These are phyloP conservation scores for Rhizopus arrhizus DNA, from an alignment of 371 early-diverging fungal species.

Conservation along the genomic window DNA sequence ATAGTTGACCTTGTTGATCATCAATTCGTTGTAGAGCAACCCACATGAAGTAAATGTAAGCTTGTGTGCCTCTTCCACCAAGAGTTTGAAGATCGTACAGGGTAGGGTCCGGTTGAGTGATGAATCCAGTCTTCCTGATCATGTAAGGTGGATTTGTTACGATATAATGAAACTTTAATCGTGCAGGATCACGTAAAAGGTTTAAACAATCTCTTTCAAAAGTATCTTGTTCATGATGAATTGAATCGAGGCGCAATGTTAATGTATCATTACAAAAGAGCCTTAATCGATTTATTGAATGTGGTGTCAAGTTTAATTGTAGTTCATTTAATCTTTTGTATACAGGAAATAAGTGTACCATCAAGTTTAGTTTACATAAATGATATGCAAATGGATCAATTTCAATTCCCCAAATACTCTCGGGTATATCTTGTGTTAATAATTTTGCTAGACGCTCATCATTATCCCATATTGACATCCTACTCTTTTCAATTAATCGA, in stretches of 20 bases:
- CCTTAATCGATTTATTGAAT: slow-evolving; percentile 40
- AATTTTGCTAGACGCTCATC: slow-evolving; percentile 26
- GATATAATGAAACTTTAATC: slow-evolving; percentile 57
- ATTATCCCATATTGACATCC: slow-evolving; percentile 45
- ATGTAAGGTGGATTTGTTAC: slow-evolving; percentile 74
- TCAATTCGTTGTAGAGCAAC: slow-evolving; percentile 44
- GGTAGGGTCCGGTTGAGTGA: slow-evolving; percentile 57
- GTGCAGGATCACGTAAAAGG: slow-evolving; percentile 46
- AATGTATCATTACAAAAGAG: slow-evolving; percentile 66
- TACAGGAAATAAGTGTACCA: slow-evolving; percentile 45
- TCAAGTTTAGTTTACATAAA: slow-evolving; percentile 44
- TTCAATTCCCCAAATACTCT: slow-evolving; percentile 63
- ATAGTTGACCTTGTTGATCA: slow-evolving; percentile 42
- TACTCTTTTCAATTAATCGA: slow-evolving; percentile 41
- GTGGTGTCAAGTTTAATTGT: slow-evolving; percentile 2
- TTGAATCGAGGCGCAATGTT: slow-evolving; percentile 31
- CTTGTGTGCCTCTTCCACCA: slow-evolving; percentile 49
- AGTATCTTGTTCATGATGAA: slow-evolving; percentile 4
- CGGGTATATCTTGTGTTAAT: slow-evolving; percentile 36
- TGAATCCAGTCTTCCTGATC: slow-evolving; percentile 65
- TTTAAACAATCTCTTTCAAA: slow-evolving; percentile 50
- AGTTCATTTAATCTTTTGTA: slow-evolving; percentile 39
- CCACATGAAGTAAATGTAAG: slow-evolving; percentile 56
- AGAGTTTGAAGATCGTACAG: slow-evolving; percentile 57
- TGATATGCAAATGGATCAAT: slow-evolving; percentile 63